phyloP scores from a whole-genome alignment of 2,329 filamentous ascomycete species.

The Fusarium kyushuense region DNA sequence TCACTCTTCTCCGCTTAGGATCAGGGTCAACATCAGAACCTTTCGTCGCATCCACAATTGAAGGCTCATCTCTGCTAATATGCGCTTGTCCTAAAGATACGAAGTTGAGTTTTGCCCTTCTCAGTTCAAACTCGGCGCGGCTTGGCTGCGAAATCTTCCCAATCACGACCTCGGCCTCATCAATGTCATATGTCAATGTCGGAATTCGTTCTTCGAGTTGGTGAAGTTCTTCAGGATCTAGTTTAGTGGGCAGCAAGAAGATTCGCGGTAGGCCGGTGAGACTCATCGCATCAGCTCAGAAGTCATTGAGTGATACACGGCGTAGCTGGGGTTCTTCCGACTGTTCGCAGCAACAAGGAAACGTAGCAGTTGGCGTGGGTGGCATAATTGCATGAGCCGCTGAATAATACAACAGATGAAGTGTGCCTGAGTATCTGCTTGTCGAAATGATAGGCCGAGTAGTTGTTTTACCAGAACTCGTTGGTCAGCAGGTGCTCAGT shows the following conservation, averaged over 20 bases:
- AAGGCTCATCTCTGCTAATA: background rate
- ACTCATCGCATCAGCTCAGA: constrained; percentile 37
- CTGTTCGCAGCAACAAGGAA: constrained; percentile 5
- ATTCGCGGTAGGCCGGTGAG: constrained; percentile 67
- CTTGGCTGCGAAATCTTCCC: constrained; percentile 77
- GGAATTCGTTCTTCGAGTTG: constrained; percentile 73
- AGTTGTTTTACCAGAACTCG: background rate
- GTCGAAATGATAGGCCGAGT: background rate
- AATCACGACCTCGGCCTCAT: constrained; percentile 79
- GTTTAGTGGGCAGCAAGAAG: constrained; percentile 78
- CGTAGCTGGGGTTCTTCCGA: background rate
- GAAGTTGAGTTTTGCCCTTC: constrained; percentile 72
- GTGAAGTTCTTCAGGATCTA: constrained; percentile 72
- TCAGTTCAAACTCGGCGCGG: constrained; percentile 82
- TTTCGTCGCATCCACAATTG: background rate
- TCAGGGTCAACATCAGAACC: constrained; percentile 12
- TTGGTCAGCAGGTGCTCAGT: background rate
- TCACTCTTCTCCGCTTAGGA: constrained; percentile 40
- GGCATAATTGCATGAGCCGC: constrained; percentile 1
- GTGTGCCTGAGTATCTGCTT: background rate
- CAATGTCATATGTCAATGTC: constrained; percentile 76
- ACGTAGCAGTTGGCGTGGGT: constrained; percentile 5
- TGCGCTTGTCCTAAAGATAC: constrained; percentile 52
- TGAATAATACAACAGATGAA: background rate
- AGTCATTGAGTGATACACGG: background rate